Evolutionary conservation across 768 basidiomycete genomes (phyloP), one percentile per base, ranked within the genome.

Genomic region (Piloderma croceum): DNA sequence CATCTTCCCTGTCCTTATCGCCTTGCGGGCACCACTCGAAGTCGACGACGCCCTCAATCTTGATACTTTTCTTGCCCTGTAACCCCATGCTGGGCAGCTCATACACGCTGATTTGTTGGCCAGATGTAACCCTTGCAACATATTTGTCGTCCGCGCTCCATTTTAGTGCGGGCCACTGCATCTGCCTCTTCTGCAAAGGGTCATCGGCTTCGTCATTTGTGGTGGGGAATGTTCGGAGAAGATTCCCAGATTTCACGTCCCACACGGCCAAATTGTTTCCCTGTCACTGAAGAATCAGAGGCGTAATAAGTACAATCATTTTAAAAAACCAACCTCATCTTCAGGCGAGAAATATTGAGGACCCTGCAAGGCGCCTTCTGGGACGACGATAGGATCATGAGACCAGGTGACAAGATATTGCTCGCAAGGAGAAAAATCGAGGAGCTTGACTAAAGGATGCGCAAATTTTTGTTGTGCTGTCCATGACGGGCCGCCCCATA

Each of bases 371-470:
- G 84, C 80, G 46, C 80, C 81, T 44, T 89, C 83, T 19, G 86
- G 82, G 21, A 92, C 83, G 29, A 83, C 74, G 49, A 98, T 92
- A 11, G 92, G 81, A 50, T 94, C 90, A 50, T 90, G 84, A 2
- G 96, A 97, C 90, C 92, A 97, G 31, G 96, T 98, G 54, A 98
- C 89, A 44, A 99, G 67, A 65, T 94, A 98, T 43, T 88, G 81
- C 65, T 99, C 96, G 67, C 86, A 88, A 3, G 96, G 91, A 7
- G 94, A 97, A 64, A 98, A 98, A 61, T 97, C 93, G 59, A 99
- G 83, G 36, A 97, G 74, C 62, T 91, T 91, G 54, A 94, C 90
- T 41, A 93, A 73, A 4, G 92, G 92, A 61, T 99, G 96, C 12
- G 91, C 91, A 58, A 96, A 97, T 34, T 90, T 84, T 56, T 87